A percentile compares a stretch with the other conserved stretches of the same genome.
These are phyloP conservation scores for Irpex sp. DNA, from an alignment of 1,284 basidiomycete genomes.

Conservation along the genomic window DNA sequence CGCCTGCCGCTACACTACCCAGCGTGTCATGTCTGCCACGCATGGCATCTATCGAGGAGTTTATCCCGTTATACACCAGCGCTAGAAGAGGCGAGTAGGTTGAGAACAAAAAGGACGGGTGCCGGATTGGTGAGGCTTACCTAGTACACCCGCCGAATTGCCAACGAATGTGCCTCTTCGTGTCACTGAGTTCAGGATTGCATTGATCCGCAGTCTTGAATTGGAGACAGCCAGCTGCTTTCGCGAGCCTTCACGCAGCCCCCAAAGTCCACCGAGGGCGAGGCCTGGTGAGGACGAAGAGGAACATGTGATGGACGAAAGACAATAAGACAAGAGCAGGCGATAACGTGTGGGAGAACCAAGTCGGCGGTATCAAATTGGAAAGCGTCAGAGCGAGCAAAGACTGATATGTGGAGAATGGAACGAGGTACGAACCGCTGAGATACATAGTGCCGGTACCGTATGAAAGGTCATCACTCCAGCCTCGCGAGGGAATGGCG, in stretches of 20 bases:
- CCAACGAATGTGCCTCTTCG: slow-evolving; percentile 96
- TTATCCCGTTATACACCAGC: slow-evolving; percentile 94
- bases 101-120: slow-evolving; percentile 29
- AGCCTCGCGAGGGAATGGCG: slow-evolving; percentile 90
- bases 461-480: slow-evolving; percentile 99
- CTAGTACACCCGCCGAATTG: slow-evolving; percentile 96
- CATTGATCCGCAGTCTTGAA: slow-evolving; percentile 90
- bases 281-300: slow-evolving; percentile 69
- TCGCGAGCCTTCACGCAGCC: slow-evolving; percentile 89
- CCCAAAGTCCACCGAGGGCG: slow-evolving; percentile 92
- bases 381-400: slow-evolving; percentile 16
- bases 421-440: slow-evolving; percentile 68
- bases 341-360: slow-evolving; percentile 65
- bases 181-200: slow-evolving; percentile 94
- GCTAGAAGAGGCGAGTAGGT: slow-evolving; percentile 40
- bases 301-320: slow-evolving; percentile 68
- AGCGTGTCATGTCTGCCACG: slow-evolving; percentile 91
- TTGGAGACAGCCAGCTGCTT: slow-evolving; percentile 84
- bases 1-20: slow-evolving; percentile 92
- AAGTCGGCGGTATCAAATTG: slow-evolving; percentile 24
- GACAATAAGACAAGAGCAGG: slow-evolving; percentile 66
- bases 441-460: slow-evolving; percentile 99
- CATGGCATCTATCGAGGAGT: slow-evolving; percentile 87
- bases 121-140: slow-evolving; percentile 44
- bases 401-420: slow-evolving; percentile 13